Conservation (phyloP, 148 eudicot species). For the Vaccinium vitisidaea region DNA sequence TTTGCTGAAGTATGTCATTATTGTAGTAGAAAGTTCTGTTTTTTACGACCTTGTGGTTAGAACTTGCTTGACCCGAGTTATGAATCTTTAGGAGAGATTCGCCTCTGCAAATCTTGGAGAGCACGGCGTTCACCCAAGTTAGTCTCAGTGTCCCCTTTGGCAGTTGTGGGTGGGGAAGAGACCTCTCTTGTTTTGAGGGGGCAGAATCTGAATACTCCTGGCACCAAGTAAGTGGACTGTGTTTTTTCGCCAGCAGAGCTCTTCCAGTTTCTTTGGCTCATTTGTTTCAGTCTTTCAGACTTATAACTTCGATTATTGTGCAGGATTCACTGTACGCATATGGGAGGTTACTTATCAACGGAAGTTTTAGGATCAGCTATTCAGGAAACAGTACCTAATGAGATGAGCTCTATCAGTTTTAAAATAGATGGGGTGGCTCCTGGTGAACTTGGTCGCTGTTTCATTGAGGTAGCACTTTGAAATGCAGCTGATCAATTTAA, state of each 20-base stretch:
- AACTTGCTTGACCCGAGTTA: neutral
- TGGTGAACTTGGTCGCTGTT: slow-evolving; percentile 59
- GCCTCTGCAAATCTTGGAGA: slow-evolving; percentile 39
- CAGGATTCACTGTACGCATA: slow-evolving; percentile 40
- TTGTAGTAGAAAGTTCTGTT: slow-evolving; percentile 3
- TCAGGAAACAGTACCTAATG: slow-evolving; percentile 39
- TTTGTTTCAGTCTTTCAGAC: neutral
- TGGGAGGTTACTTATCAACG: slow-evolving; percentile 20
- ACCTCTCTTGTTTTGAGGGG: slow-evolving; percentile 59
- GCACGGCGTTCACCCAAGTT: slow-evolving; percentile 57
- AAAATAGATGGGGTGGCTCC: slow-evolving; percentile 36
- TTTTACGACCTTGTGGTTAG: neutral
- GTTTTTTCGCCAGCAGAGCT: neutral
- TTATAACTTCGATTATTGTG: neutral
- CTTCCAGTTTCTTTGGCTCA: neutral
- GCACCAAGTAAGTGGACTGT: slow-evolving; percentile 41
- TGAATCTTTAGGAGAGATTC: slow-evolving; percentile 38
- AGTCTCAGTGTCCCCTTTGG: slow-evolving; percentile 70
- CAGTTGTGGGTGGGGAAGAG: slow-evolving; percentile 70
- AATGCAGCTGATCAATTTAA: slow-evolving; percentile 9
- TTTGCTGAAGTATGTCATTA: neutral
- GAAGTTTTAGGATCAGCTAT: slow-evolving; percentile 24
- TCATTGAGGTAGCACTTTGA: slow-evolving; percentile 59
- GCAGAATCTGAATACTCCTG: slow-evolving; percentile 43
- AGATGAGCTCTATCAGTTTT: slow-evolving; percentile 42